These are phyloP conservation scores for Chrysopogon serrulatus DNA, from an alignment of 176 grass and related monocot genomes.

Conservation along the genomic window DNA sequence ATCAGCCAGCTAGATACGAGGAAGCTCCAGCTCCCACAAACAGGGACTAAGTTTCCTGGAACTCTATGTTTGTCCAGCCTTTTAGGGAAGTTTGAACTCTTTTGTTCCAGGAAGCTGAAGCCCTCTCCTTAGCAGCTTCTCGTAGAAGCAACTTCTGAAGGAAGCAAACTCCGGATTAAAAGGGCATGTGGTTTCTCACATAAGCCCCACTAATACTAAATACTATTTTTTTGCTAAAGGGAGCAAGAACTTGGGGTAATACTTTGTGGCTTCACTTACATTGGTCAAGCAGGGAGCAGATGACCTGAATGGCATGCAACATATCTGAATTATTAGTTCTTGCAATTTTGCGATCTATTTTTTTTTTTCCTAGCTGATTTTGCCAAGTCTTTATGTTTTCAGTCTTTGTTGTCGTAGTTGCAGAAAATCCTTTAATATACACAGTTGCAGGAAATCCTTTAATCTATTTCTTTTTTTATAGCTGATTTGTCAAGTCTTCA, in stretches of 20 bases:
- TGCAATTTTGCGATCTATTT: neutral
- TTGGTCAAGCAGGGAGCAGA: slow-evolving; percentile 9
- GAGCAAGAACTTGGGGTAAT: neutral
- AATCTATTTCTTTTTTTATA: neutral
- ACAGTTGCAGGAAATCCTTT: neutral
- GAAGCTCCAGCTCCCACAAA: neutral
- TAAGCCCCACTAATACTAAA: neutral
- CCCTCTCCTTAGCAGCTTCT: neutral
- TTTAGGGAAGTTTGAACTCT: neutral
- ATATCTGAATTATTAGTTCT: neutral
- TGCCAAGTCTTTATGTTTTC: neutral
- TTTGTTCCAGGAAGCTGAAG: neutral
- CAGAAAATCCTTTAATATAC: neutral
- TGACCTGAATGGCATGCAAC: neutral
- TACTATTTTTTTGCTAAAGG: slow-evolving; percentile 14
- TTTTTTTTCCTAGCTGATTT: slow-evolving; percentile 21
- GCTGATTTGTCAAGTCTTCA: neutral
- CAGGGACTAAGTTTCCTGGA: neutral
- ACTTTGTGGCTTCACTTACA: neutral
- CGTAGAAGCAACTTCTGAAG: neutral
- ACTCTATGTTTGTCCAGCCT: neutral
- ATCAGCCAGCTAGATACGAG: no score
- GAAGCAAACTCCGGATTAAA: neutral
- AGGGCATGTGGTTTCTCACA: neutral
- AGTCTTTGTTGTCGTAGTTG: neutral